Conservation (phyloP, 2,329 filamentous ascomycete genomes). For the Fusarium scirpi region DNA sequence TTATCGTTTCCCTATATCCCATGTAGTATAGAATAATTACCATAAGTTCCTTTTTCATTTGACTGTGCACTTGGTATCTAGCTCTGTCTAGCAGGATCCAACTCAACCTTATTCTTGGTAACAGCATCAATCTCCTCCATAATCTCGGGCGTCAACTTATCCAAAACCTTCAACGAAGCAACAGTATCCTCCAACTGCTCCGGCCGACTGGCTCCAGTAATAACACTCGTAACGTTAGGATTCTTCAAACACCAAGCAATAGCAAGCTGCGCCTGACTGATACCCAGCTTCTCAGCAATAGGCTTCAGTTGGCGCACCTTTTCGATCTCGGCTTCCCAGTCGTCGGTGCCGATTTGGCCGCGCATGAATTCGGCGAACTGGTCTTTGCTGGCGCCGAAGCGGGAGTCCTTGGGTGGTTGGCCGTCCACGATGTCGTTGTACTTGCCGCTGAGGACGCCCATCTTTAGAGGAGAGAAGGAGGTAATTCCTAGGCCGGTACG, state of each 20-base stretch:
- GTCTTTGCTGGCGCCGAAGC: constrained; percentile 68
- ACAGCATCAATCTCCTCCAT: constrained; percentile 64
- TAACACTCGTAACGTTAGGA: constrained; percentile 64
- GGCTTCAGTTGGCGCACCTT: constrained; percentile 58
- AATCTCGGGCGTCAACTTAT: constrained; percentile 63
- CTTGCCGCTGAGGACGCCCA: constrained; percentile 73
- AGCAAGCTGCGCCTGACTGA: constrained; percentile 63
- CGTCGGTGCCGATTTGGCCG: constrained; percentile 58
- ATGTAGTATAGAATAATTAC: rapidly evolving
- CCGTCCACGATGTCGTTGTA: constrained; percentile 68
- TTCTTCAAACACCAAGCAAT: constrained; percentile 68
- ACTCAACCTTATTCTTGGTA: constrained; percentile 47
- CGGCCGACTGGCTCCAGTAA: constrained; percentile 63
- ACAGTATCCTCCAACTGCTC: constrained; percentile 66
- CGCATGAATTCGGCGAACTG: constrained; percentile 68
- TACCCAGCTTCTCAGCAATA: constrained; percentile 69
- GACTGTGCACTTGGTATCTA: background rate
- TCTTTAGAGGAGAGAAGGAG: constrained; percentile 69
- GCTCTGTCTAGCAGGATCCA: constrained; percentile 45
- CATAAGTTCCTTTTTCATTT: background rate
- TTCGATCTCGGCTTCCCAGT: constrained; percentile 64
- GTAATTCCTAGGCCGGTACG: constrained; percentile 71
- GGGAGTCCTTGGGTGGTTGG: constrained; percentile 65
- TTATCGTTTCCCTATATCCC: rapidly evolving
- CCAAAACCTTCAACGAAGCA: constrained; percentile 58